Percentiles rank a stretch among this genome's conserved stretches.
These are phyloP conservation scores for Lepidium sativum DNA, from an alignment of 345 rosid species.

Conservation along the genomic window DNA sequence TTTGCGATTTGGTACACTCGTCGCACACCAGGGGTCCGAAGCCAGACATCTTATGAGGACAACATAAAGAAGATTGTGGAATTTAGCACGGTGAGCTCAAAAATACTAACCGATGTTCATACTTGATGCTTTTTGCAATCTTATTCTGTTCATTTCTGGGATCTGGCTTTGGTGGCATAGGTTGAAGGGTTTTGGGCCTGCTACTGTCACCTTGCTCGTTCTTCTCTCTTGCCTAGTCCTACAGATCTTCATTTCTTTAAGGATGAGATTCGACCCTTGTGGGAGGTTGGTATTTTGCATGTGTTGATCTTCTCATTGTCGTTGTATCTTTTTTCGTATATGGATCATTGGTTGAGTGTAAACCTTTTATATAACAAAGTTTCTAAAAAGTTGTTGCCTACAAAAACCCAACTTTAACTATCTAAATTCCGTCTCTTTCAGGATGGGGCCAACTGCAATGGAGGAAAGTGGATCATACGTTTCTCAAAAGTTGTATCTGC, in stretches of 20 bases:
- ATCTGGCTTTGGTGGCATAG: constrained; percentile 25
- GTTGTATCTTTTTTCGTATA: background rate
- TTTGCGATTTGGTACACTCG: constrained; percentile 96
- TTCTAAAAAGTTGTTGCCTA: background rate
- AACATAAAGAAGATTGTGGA: constrained; percentile 88
- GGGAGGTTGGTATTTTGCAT: constrained; percentile 56
- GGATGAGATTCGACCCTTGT: constrained; percentile 85
- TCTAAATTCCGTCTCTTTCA: constrained; percentile 16
- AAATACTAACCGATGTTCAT: background rate
- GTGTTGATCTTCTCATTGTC: background rate
- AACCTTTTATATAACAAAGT: background rate
- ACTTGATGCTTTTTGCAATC: background rate
- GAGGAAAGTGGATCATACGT: constrained; percentile 97
- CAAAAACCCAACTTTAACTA: background rate
- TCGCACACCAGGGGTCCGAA: constrained; percentile 82
- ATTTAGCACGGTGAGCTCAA: constrained; percentile 71
- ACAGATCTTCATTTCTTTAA: constrained; percentile 91
- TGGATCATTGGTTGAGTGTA: background rate
- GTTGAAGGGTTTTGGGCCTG: constrained; percentile 90
- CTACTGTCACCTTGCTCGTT: constrained; percentile 87
- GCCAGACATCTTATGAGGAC: constrained; percentile 86
- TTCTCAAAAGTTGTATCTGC: constrained; percentile 90
- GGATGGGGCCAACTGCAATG: constrained; percentile 91
- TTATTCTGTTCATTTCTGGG: constrained; percentile 12
- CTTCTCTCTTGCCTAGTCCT: constrained; percentile 81